Conservation (phyloP, 1,139 yeast genomes). For the Pichia sp. region DNA sequence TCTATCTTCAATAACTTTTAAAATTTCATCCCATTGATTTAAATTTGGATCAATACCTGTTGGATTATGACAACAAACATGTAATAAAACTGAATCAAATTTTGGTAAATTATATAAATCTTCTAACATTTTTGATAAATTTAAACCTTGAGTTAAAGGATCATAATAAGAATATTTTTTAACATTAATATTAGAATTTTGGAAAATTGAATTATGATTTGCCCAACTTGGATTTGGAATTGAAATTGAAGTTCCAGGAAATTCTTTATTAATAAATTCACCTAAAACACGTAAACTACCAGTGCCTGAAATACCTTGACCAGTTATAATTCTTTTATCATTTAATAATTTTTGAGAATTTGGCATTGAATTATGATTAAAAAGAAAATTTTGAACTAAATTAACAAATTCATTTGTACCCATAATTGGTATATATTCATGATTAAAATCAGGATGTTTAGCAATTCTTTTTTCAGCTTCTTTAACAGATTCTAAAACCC, state of each 20-base stretch:
- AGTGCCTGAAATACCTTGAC: constrained; percentile 57
- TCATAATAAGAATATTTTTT: constrained; percentile 44
- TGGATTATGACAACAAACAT: constrained; percentile 96
- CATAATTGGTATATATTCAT: constrained; percentile 52
- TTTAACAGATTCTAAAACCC: constrained; percentile 79
- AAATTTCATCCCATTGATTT: constrained; percentile 73
- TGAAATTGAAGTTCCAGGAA: constrained; percentile 27
- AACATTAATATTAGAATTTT: constrained; percentile 41
- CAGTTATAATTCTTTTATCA: constrained; percentile 44
- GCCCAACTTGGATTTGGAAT: constrained; percentile 64
- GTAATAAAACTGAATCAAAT: constrained; percentile 61
- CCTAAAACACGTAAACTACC: constrained; percentile 54
- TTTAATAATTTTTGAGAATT: constrained; percentile 36
- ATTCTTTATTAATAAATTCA: constrained; percentile 39
- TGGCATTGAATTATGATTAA: constrained; percentile 2
- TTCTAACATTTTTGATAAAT: constrained; percentile 43
- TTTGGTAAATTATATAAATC: constrained; percentile 40
- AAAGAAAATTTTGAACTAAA: constrained; percentile 44
- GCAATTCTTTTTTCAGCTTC: constrained; percentile 48
- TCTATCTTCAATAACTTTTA: constrained; percentile 50
- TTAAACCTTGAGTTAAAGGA: constrained; percentile 46
- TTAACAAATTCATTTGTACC: constrained; percentile 46
- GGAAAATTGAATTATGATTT: constrained; percentile 52
- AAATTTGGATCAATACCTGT: constrained; percentile 85
- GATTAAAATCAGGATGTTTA: constrained; percentile 40